Evolutionary conservation across 1,139 yeast genomes (phyloP).

Genomic region (Taphrina sp.): DNA sequence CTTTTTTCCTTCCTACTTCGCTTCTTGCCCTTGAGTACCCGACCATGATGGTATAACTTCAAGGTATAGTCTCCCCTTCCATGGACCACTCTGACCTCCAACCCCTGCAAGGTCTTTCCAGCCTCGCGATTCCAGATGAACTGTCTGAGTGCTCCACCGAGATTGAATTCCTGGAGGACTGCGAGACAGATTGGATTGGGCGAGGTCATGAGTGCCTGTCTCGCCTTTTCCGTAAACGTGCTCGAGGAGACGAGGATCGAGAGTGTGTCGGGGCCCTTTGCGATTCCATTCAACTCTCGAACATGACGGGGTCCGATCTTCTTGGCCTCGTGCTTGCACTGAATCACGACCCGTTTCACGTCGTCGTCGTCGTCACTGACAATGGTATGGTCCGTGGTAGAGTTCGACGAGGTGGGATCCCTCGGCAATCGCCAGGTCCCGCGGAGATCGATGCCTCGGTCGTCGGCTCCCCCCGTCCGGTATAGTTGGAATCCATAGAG

Average conservation of each 20-base stretch:
- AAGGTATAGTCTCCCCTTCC: neutral
- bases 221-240: slow-evolving; percentile 34
- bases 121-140: slow-evolving; percentile 37
- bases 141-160: slow-evolving; percentile 35
- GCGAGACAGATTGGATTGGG: slow-evolving; percentile 34
- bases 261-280: slow-evolving; percentile 28
- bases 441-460: slow-evolving; percentile 39
- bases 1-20: no score
- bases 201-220: slow-evolving; percentile 32
- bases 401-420: neutral
- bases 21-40: no score
- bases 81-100: slow-evolving; percentile 8
- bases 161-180: slow-evolving; percentile 24
- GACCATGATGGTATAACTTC: no score
- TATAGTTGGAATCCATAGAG: slow-evolving; percentile 28
- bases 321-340: slow-evolving; percentile 37
- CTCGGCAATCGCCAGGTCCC: slow-evolving; percentile 35
- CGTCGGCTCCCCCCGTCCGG: slow-evolving; percentile 38
- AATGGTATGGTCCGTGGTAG: neutral
- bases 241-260: slow-evolving; percentile 37
- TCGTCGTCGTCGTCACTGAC: neutral
- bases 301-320: slow-evolving; percentile 36
- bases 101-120: slow-evolving; percentile 7
- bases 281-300: slow-evolving; percentile 38
- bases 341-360: slow-evolving; percentile 35